Evolutionary conservation across 257 asterid species (phyloP), one percentile per base, ranked within the genome.

Genomic region (Ocimum tenuiflorum): DNA sequence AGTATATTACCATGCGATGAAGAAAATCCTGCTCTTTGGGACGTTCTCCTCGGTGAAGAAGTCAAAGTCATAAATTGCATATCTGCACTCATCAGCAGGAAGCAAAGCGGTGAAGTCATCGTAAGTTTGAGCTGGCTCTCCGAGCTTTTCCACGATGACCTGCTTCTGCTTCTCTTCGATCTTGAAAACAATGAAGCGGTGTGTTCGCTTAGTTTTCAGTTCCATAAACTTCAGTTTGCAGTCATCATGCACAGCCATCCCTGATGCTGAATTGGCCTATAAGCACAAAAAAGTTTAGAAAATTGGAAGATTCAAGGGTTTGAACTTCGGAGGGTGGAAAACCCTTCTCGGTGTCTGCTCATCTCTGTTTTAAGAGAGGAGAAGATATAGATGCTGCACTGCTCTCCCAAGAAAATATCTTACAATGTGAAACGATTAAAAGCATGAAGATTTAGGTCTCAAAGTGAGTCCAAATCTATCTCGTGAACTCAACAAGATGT

Each of bases 21-120:
- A 78, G 77, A 78, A 78, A 62, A 78, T 74, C 63, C 72, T 78
- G 77, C 82, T 78, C 67, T 78, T 78, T 55, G 75, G 82, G 60
- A 71, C 75, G 29, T 78, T 78, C 77, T 78, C 82, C 3, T 27
- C 70, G 8, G 82, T 74, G 63, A 74, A 39, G 63, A 45, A 78
- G 77, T 78, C 82, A 4, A 74, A 78, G 71, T 78, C 82, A 41
- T 54, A 74, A 12, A 78, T 63, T 23, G 82, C 82, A 33, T 78
- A 73, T 57, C 79, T n/a, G n/a, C n/a, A n/a, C n/a, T n/a, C n/a
- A n/a, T n/a, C n/a, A n/a, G n/a, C n/a, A n/a, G n/a, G n/a, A 54
- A 78, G 79, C 36, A 42, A 55, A 2, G 79, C 71, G 47, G 65
- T 54, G 63, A 78, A 78, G 66, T 78, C 82, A 0, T 78, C 82